A percentile compares a stretch with the other conserved stretches of the same genome.
Conservation (phyloP, 176 grass and related monocot genomes). For the Lolium rigidum region DNA sequence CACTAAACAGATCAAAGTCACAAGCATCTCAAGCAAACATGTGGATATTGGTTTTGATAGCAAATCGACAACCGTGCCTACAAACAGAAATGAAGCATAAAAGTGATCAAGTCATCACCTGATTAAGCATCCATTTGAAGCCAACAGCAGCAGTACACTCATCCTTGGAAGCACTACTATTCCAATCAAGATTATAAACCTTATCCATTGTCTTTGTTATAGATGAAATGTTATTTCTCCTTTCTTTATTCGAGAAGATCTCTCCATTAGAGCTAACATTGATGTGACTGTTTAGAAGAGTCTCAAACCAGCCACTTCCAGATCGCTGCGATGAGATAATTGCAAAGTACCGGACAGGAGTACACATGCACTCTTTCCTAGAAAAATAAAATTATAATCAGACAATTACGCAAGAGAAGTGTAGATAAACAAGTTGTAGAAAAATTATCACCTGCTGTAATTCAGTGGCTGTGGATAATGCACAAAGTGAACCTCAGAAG, state of each 20-base stretch:
- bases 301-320: slow-evolving; percentile 98
- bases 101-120: slow-evolving; percentile 54
- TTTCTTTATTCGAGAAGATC: slow-evolving; percentile 84
- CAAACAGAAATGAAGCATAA: not conserved
- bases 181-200: slow-evolving; percentile 91
- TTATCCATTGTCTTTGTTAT: slow-evolving; percentile 82
- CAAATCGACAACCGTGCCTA: not conserved
- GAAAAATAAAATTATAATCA: slow-evolving; percentile 38
- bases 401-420: slow-evolving; percentile 35
- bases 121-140: slow-evolving; percentile 99
- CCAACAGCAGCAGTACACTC: slow-evolving; percentile 92
- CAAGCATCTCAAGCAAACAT: slow-evolving; percentile 11
- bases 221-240: slow-evolving; percentile 76
- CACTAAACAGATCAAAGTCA: not conserved
- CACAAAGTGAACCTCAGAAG: slow-evolving; percentile 56
- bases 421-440: slow-evolving; percentile 28
- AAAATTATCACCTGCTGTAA: slow-evolving; percentile 66
- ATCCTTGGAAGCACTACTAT: slow-evolving; percentile 89
- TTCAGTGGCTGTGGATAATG: slow-evolving; percentile 74
- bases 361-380: slow-evolving; percentile 84
- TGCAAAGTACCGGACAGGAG: slow-evolving; percentile 74
- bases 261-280: slow-evolving; percentile 96
- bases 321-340: slow-evolving; percentile 88
- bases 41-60: not conserved
- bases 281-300: slow-evolving; percentile 88